phyloP scores from a whole-genome alignment of 169 alveolate genomes.

The Pseudocohnilembus persalinus region DNA sequence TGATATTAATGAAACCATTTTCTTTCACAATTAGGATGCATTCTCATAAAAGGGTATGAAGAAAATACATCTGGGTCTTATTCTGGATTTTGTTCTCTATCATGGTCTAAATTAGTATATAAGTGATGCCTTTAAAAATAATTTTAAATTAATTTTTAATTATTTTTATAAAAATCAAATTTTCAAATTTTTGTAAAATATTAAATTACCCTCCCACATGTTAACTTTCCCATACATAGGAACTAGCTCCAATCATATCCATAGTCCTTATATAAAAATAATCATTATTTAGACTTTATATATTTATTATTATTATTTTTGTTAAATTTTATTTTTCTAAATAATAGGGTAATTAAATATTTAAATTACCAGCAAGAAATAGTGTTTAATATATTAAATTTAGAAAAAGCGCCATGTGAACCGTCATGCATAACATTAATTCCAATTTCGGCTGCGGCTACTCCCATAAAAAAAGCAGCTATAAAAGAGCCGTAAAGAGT shows the following conservation, averaged over 20 bases:
- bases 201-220: conserved; percentile 36
- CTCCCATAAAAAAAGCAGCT: conserved; percentile 53
- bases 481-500: conserved; percentile 34
- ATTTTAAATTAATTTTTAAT: too few species aligned
- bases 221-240: conserved; percentile 29
- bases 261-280: background rate
- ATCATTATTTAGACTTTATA: conserved; percentile 44
- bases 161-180: conserved; percentile 49
- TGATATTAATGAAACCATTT: conserved; percentile 45
- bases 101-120: background rate
- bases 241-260: conserved; percentile 61
- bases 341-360: too few species aligned
- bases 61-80: conserved; percentile 52
- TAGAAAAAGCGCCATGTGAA: conserved; percentile 62
- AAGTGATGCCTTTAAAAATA: background rate
- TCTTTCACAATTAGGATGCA: conserved; percentile 34
- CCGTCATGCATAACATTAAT: conserved; percentile 78
- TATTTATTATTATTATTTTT: too few species aligned
- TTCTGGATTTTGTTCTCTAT: conserved; percentile 31
- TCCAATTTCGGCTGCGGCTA: conserved; percentile 58
- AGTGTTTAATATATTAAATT: conserved; percentile 19
- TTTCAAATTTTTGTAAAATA: conserved; percentile 48
- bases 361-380: background rate
- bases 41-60: conserved; percentile 43
- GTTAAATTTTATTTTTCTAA: too few species aligned